Conservation (phyloP, 1,284 basidiomycete species). For the Ceratobasidium sp. region DNA sequence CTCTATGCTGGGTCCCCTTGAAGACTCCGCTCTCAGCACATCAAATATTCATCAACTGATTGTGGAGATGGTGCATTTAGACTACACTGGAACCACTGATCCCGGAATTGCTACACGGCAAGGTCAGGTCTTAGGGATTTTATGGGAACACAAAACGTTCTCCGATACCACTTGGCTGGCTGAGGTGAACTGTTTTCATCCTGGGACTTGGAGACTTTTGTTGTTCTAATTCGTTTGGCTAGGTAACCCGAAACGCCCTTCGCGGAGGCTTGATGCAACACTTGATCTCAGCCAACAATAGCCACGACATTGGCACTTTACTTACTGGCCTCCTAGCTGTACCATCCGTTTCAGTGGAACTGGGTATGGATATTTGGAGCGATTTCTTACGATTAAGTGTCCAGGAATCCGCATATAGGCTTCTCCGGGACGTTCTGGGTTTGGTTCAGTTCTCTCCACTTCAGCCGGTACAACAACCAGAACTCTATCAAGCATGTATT, state of each 20-base stretch:
- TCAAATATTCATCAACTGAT: neutral
- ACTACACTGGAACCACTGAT: neutral
- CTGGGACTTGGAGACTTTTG: neutral
- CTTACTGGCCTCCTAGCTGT: constrained; percentile 8
- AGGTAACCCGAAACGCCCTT: constrained; percentile 15
- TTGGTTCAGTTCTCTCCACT: neutral
- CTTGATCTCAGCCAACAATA: neutral
- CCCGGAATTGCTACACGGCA: neutral
- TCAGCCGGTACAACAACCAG: neutral
- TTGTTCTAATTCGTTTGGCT: neutral
- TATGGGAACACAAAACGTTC: constrained; percentile 8
- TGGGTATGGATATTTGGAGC: neutral
- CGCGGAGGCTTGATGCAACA: constrained; percentile 2
- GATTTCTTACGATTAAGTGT: neutral
- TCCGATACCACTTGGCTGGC: constrained; percentile 20
- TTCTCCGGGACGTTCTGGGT: constrained; percentile 12
- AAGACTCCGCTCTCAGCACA: neutral
- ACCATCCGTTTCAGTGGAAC: neutral
- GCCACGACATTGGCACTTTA: neutral
- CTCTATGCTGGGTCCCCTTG: neutral
- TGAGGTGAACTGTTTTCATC: neutral
- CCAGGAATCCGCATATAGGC: neutral
- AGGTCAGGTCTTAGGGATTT: constrained; percentile 3
- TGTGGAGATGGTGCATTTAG: neutral
- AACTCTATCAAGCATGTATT: neutral